Conservation (phyloP, 1,284 basidiomycete species). For the Anthracocystis walkeri region DNA sequence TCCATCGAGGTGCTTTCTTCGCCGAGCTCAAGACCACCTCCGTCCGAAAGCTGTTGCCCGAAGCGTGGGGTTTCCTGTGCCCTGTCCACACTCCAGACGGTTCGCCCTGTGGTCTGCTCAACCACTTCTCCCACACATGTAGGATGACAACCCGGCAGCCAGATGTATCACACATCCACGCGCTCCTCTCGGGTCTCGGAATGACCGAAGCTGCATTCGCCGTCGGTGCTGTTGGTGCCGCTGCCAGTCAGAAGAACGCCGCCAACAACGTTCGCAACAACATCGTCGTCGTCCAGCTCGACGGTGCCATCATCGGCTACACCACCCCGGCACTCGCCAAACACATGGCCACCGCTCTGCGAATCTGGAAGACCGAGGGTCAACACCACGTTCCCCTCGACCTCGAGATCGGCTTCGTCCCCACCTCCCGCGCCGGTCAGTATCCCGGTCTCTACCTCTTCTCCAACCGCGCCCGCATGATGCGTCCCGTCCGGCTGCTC, state of each 20-base stretch:
- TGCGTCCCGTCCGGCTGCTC: slow-evolving; percentile 95
- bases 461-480: slow-evolving; percentile 89
- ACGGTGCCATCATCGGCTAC: slow-evolving; percentile 97
- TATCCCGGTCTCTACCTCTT: slow-evolving; percentile 97
- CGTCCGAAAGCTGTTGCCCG: slow-evolving; percentile 94
- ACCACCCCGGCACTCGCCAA: slow-evolving; percentile 81
- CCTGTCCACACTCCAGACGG: slow-evolving; percentile 99
- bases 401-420: slow-evolving; percentile 94
- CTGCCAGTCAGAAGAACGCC: slow-evolving; percentile 70
- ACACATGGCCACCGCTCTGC: slow-evolving; percentile 84
- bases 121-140: slow-evolving; percentile 94
- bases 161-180: slow-evolving; percentile 81
- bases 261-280: slow-evolving; percentile 76
- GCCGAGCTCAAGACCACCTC: slow-evolving; percentile 98
- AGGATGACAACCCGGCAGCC: slow-evolving; percentile 86
- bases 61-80: slow-evolving; percentile 99
- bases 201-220: slow-evolving; percentile 83
- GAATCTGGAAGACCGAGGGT: slow-evolving; percentile 95
- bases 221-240: slow-evolving; percentile 34
- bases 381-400: slow-evolving; percentile 84
- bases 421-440: slow-evolving; percentile 89
- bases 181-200: slow-evolving; percentile 85
- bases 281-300: slow-evolving; percentile 90
- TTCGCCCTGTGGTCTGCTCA: slow-evolving; percentile 95
- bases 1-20: slow-evolving; percentile 99